Evolutionary conservation across 108 stramenopile genomes (phyloP).

Genomic region (Licmophora abbreviata): DNA sequence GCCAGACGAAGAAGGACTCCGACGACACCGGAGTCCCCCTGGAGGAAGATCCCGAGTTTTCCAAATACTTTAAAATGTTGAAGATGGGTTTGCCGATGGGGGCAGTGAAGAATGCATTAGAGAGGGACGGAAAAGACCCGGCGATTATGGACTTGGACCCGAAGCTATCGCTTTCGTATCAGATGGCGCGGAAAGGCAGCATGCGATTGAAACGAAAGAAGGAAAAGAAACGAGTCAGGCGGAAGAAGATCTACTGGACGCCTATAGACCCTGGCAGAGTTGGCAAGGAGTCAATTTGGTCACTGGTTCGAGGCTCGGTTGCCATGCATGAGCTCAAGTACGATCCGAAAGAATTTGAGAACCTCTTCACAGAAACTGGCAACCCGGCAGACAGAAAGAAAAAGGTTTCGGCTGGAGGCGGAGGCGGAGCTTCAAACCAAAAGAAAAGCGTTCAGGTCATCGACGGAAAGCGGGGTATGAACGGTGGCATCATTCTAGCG

Average conservation of each 20-base stretch:
- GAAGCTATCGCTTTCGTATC: conserved; percentile 46
- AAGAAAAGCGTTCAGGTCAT: conserved; percentile 85
- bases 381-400: conserved; percentile 60
- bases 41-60: conserved; percentile 20
- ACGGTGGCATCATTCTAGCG: conserved; percentile 83
- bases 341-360: conserved; percentile 83
- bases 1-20: conserved; percentile 8
- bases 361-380: conserved; percentile 76
- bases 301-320: conserved; percentile 55
- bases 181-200: conserved; percentile 23
- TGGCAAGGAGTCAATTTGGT: conserved; percentile 81
- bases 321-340: conserved; percentile 59
- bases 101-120: conserved; percentile 49
- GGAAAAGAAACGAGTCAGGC: conserved; percentile 56
- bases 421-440: conserved; percentile 21
- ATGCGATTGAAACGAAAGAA: conserved; percentile 10
- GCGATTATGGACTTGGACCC: conserved; percentile 49
- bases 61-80: conserved; percentile 84
- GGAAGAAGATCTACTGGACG: conserved; percentile 90
- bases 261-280: conserved; percentile 74
- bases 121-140: conserved; percentile 46
- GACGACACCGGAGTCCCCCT: conserved; percentile 18
- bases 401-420: conserved; percentile 22
- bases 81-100: conserved; percentile 85
- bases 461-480: conserved; percentile 86